Evolutionary conservation across 371 early-diverging fungal genomes (phyloP).

Genomic region (Lichtheimia ornata): DNA sequence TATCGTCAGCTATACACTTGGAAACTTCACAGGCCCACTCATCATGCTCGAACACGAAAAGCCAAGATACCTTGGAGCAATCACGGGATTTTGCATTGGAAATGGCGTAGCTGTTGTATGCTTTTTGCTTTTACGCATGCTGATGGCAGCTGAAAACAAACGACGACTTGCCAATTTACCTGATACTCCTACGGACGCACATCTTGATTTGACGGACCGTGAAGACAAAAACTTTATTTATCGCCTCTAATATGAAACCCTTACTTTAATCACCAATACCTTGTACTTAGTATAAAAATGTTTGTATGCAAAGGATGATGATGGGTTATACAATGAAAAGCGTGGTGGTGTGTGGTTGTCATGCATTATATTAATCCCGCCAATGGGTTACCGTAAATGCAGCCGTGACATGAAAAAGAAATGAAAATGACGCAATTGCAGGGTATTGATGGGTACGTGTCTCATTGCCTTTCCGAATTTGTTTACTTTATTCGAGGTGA

Average conservation of each 20-base stretch:
- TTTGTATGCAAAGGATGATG: too few species aligned
- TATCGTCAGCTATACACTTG: conserved; percentile 29
- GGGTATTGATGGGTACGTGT: too few species aligned
- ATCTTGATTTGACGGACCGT: conserved; percentile 37
- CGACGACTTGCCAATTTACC: conserved; percentile 18
- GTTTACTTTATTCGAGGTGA: too few species aligned
- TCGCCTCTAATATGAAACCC: conserved; percentile 23
- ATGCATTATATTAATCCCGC: too few species aligned
- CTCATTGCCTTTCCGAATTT: too few species aligned
- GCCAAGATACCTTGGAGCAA: conserved; percentile 21
- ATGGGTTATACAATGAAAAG: too few species aligned
- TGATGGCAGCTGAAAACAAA: conserved; percentile 19
- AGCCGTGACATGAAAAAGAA: too few species aligned
- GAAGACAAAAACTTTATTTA: conserved; percentile 41
- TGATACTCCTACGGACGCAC: conserved; percentile 12
- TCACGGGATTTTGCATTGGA: conserved; percentile 28
- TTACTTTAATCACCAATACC: background rate
- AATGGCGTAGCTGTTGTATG: conserved; percentile 27
- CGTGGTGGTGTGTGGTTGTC: too few species aligned
- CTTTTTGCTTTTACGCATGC: conserved; percentile 20
- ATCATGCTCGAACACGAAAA: conserved; percentile 23
- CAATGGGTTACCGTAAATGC: too few species aligned
- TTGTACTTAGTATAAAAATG: too few species aligned
- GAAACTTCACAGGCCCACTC: conserved; percentile 39
- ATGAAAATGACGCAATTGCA: too few species aligned